These are phyloP conservation scores for Fusarium sarcochroum DNA, from an alignment of 2,329 filamentous ascomycete species.

Conservation along the genomic window DNA sequence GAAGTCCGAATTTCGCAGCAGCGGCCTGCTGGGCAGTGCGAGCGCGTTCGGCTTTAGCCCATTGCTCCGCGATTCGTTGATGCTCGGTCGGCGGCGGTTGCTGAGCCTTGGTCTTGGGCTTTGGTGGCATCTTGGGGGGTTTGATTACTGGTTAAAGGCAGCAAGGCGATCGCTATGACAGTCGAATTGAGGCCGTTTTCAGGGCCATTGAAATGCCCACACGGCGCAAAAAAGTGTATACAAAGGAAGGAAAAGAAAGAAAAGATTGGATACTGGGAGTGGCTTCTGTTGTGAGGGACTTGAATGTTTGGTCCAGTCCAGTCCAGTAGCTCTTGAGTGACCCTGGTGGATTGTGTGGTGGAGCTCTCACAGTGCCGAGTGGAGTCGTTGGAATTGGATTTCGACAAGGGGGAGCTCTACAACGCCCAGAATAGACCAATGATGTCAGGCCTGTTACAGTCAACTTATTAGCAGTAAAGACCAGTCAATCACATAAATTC, in stretches of 20 bases:
- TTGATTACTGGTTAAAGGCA: conserved; percentile 17
- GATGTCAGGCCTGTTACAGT: neutral
- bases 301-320: conserved; percentile 27
- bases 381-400: conserved; percentile 24
- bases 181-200: conserved; percentile 23
- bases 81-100: conserved; percentile 58
- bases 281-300: conserved; percentile 40
- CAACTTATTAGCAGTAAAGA: neutral
- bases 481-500: neutral
- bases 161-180: conserved; percentile 32
- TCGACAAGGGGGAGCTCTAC: conserved; percentile 18
- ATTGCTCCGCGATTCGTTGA: conserved; percentile 67
- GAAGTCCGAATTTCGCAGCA: conserved; percentile 49
- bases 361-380: conserved; percentile 34
- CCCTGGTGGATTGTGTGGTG: conserved; percentile 44
- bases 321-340: conserved; percentile 21
- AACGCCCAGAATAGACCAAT: conserved; percentile 14
- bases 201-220: conserved; percentile 49
- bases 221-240: conserved; percentile 23
- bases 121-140: conserved; percentile 47
- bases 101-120: conserved; percentile 48
- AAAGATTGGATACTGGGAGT: conserved; percentile 25
- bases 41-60: conserved; percentile 66
- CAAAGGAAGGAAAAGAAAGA: conserved; percentile 18
- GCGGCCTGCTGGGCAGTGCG: conserved; percentile 60